Evolutionary conservation across 2,329 filamentous ascomycete genomes (phyloP).

Genomic region (Pseudomassariella vexata): DNA sequence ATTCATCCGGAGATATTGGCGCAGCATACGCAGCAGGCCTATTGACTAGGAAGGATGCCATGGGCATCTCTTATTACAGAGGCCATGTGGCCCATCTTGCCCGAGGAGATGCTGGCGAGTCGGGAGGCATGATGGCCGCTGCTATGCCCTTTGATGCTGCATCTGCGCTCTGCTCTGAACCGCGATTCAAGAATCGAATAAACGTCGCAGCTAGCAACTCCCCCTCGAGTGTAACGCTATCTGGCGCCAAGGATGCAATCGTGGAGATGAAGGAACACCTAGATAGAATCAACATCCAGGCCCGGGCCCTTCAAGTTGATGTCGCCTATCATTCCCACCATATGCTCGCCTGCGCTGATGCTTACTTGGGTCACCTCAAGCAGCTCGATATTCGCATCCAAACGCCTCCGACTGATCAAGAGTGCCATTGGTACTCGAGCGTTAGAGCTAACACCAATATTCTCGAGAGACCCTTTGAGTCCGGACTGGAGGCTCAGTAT

Average conservation of each 20-base stretch:
- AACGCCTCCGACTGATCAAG: not conserved
- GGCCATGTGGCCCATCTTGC: conserved; percentile 2
- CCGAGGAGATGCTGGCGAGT: conserved; percentile 2
- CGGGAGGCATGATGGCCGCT: conserved; percentile 34
- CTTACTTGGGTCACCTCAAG: conserved; percentile 6
- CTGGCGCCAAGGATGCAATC: conserved; percentile 20
- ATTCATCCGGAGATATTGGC: conserved; percentile 39
- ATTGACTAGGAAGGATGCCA: conserved; percentile 24
- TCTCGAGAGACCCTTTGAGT: no score
- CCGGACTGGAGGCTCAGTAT: conserved; percentile 18
- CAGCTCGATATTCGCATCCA: not conserved
- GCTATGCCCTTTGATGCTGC: conserved; percentile 26
- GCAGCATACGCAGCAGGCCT: conserved; percentile 34
- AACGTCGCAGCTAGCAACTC: conserved; percentile 22
- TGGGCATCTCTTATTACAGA: conserved; percentile 23
- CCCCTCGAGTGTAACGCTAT: conserved; percentile 19
- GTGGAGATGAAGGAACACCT: conserved; percentile 10
- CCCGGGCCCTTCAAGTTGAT: conserved; percentile 24
- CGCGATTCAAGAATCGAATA: conserved; percentile 15
- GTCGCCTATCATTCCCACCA: conserved; percentile 32
- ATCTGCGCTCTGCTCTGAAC: conserved; percentile 7
- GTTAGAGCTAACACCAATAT: no score
- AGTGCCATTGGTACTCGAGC: conserved; percentile 9
- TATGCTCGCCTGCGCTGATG: conserved; percentile 17
- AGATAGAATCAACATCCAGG: conserved; percentile 12